A percentile compares a stretch with the other conserved stretches of the same genome.
Evolutionary conservation across 2,329 filamentous ascomycete species (phyloP).

Genomic region (Amylocarpus encephaloides): DNA sequence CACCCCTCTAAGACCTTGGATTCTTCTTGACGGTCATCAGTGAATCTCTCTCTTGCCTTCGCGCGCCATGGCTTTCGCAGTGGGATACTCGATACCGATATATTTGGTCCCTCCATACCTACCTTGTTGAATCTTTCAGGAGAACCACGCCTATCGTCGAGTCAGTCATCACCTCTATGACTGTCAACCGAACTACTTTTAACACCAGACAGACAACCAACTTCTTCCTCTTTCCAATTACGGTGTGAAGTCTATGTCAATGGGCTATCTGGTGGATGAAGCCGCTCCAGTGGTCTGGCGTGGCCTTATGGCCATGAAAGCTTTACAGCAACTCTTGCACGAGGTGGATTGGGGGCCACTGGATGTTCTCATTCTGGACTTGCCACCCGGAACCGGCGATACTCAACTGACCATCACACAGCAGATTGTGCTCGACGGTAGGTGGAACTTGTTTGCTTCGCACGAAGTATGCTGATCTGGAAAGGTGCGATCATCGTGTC

Average conservation of each 20-base stretch:
- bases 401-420: conserved; percentile 96
- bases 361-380: conserved; percentile 81
- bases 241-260: conserved; percentile 96
- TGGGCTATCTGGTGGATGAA: conserved; percentile 84
- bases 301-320: conserved; percentile 96
- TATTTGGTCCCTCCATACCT: conserved; percentile 92
- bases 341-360: conserved; percentile 90
- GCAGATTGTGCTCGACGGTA: conserved; percentile 81
- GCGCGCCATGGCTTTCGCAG: conserved; percentile 73
- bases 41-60: conserved; percentile 81
- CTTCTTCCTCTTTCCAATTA: conserved; percentile 88
- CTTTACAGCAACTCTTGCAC: conserved; percentile 88
- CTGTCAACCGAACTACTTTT: conserved; percentile 18
- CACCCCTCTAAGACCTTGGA: background rate
- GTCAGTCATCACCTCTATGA: conserved; percentile 41
- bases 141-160: conserved; percentile 67
- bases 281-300: conserved; percentile 87
- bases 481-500: conserved; percentile 77
- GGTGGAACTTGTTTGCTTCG: conserved; percentile 21
- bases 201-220: conserved; percentile 56
- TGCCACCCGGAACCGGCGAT: conserved; percentile 92
- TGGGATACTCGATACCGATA: conserved; percentile 90
- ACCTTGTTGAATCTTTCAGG: conserved; percentile 78
- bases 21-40: conserved; percentile 33
- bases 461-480: conserved; percentile 5